These are phyloP conservation scores for Camelina laxa DNA, from an alignment of 345 rosid genomes.

Conservation along the genomic window DNA sequence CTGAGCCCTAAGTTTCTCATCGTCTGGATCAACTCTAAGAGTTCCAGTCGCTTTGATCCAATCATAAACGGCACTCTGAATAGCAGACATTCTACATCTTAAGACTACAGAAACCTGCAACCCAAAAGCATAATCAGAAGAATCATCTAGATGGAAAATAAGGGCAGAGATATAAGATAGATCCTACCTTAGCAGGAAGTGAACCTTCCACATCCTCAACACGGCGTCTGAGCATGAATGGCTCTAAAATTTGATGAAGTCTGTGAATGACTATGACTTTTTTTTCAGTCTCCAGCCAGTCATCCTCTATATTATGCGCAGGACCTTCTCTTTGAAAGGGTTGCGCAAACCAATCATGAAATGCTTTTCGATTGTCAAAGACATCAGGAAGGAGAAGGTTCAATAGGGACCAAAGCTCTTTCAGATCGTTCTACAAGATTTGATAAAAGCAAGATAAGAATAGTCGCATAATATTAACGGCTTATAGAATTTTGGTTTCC, in stretches of 20 bases:
- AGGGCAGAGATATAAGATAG: conserved; percentile 18
- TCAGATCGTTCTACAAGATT: conserved; percentile 88
- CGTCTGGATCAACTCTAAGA: conserved; percentile 95
- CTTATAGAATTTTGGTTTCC: conserved; percentile 22
- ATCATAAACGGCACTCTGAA: conserved; percentile 97
- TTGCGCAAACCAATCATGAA: conserved; percentile 99
- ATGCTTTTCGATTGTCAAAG: conserved; percentile 97
- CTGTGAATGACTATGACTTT: conserved; percentile 98
- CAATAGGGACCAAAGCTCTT: conserved; percentile 99
- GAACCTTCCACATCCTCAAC: conserved; percentile 99
- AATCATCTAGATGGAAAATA: conserved; percentile 26
- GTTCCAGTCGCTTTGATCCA: conserved; percentile 99
- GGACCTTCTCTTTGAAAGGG: conserved; percentile 95
- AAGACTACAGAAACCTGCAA: conserved; percentile 91
- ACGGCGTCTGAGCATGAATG: conserved; percentile 99
- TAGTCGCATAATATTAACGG: conserved; percentile 18
- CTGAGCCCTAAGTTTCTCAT: conserved; percentile 74
- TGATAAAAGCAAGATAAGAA: conserved; percentile 19
- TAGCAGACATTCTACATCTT: conserved; percentile 95
- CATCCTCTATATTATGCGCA: conserved; percentile 87
- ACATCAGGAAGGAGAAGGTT: conserved; percentile 99
- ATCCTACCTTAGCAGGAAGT: conserved; percentile 95
- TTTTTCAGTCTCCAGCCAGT: conserved; percentile 99
- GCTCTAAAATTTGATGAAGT: conserved; percentile 99
- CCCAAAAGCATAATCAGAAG: conserved; percentile 44